Base-by-base conservation (phyloP, 306 rosid genomes). In the Vigna angularis region DNA sequence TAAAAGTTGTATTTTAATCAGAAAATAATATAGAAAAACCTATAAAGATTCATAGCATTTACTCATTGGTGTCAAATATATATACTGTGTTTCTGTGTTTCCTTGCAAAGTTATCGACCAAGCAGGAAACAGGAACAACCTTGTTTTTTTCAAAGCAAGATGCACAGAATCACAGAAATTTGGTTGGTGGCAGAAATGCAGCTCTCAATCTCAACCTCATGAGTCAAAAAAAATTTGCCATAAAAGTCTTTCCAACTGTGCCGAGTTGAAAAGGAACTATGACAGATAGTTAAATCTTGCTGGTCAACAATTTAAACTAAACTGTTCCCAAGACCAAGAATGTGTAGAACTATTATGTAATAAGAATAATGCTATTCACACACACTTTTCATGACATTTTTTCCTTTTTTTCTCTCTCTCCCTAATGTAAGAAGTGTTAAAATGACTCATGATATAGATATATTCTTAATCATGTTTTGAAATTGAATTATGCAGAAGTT, bases 261-360 rank as follows among this genome's bases (percentile, higher is more conserved):
- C 48, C 12, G 59, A 17, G 50, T 55, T 34, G 28, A 63, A 18
- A n/a, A 51, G 5, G 3, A 22, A 24, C 14, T 44, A 50, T 58
- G 52, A 49, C 24, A 42, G 30, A 11, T 58, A 22, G 24, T 45
- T 72, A 58, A 79, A 22, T 34, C 55, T 11, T 18, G 9, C 10
- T 40, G 36, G 20, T 58, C 74, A 22, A 18, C 53, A 66, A 73
- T 45, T 56, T 32, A 57, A 74, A 68, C 77, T 56, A 69, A 10
- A 75, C 59, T 17, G 20, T 50, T n/a, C 34, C 66, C 52, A 51
- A 69, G 50, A 67, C 66, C 52, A 40, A 69, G 50, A 67, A n/a
- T 77, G 32, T 47, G 51, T 57, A 18, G n/a, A 45, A 45, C 62
- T 58, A 59, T 13, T 58, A 59, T 13, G 58, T 24, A 17, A 65